Evolutionary conservation across 495 filamentous ascomycete species (phyloP).

Genomic region (Penicillium psychrofluorescens): DNA sequence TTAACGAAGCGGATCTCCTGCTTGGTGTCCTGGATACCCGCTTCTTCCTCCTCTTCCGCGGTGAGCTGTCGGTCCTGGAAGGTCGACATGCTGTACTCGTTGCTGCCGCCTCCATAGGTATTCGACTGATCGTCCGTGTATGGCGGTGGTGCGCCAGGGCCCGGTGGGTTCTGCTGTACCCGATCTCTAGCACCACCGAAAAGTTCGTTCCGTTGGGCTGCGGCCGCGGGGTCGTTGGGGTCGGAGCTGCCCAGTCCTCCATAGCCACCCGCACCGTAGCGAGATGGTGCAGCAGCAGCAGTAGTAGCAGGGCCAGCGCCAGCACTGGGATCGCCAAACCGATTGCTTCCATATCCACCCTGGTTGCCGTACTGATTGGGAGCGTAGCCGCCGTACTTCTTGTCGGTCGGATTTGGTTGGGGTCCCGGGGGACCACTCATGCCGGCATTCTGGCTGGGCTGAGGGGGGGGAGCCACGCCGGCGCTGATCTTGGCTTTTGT

Average conservation of each 20-base stretch:
- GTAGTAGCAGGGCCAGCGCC: constrained; percentile 22
- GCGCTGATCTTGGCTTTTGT: constrained; percentile 49
- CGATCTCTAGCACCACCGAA: constrained; percentile 60
- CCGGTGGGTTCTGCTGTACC: constrained; percentile 32
- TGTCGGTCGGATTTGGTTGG: constrained; percentile 38
- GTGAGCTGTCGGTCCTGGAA: constrained; percentile 65
- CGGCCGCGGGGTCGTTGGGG: constrained; percentile 42
- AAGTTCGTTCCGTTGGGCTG: constrained; percentile 50
- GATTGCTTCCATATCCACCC: constrained; percentile 57
- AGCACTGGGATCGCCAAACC: constrained; percentile 41
- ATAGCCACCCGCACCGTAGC: constrained; percentile 62
- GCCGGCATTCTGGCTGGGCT: constrained; percentile 29
- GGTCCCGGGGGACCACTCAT: constrained; percentile 20
- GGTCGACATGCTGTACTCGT: constrained; percentile 49
- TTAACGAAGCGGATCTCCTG: constrained; percentile 70
- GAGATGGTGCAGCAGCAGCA: constrained; percentile 26
- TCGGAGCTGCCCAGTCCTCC: constrained; percentile 56
- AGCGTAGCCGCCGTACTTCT: constrained; percentile 45
- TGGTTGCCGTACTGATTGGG: constrained; percentile 56
- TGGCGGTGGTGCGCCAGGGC: constrained; percentile 29
- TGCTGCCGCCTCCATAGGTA: constrained; percentile 41
- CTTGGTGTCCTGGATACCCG: constrained; percentile 61
- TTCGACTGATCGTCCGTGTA: constrained; percentile 32
- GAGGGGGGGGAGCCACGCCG: constrained; percentile 32
- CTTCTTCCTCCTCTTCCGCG: constrained; percentile 63